A percentile compares a stretch with the other conserved stretches of the same genome.
Evolutionary conservation across 176 grass and related monocot genomes (phyloP).

Genomic region (Musa troglodytarum): DNA sequence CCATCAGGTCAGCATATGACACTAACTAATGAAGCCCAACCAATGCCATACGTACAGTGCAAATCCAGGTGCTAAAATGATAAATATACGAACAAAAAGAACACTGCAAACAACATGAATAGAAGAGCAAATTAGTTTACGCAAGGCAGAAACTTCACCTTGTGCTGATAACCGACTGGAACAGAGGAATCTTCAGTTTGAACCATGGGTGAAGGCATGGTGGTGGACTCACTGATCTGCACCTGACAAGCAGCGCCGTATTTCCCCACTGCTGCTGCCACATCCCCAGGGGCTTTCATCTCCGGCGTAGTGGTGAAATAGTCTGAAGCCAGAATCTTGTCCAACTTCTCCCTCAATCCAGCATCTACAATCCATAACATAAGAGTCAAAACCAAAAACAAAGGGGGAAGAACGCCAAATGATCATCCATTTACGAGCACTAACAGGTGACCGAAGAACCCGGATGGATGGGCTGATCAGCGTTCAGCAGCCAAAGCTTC

Average conservation of each 20-base stretch:
- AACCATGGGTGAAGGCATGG: not conserved
- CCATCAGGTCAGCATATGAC: no score
- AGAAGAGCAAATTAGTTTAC: not conserved
- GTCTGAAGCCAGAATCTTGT: constrained; percentile 74
- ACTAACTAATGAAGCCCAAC: no score
- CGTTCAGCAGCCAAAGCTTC: constrained; percentile 49
- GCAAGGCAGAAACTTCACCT: constrained; percentile 8
- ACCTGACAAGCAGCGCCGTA: constrained; percentile 21
- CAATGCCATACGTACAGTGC: no score
- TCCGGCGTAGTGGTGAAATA: constrained; percentile 72
- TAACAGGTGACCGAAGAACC: constrained; percentile 50
- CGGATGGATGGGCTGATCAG: constrained; percentile 55
- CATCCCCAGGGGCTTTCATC: constrained; percentile 44
- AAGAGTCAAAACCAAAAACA: not conserved
- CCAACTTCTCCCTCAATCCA: constrained; percentile 69
- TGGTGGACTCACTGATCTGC: constrained; percentile 9
- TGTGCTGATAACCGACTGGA: not conserved
- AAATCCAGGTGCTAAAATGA: no score
- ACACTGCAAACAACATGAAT: no score
- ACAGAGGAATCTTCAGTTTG: not conserved
- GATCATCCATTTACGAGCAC: not conserved
- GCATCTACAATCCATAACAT: constrained; percentile 42
- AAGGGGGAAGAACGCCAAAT: constrained; percentile 1
- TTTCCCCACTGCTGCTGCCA: constrained; percentile 64
- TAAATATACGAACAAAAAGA: no score